These are phyloP conservation scores for Sporothrix mexicana DNA, from an alignment of 2,329 filamentous ascomycete genomes.

Conservation along the genomic window DNA sequence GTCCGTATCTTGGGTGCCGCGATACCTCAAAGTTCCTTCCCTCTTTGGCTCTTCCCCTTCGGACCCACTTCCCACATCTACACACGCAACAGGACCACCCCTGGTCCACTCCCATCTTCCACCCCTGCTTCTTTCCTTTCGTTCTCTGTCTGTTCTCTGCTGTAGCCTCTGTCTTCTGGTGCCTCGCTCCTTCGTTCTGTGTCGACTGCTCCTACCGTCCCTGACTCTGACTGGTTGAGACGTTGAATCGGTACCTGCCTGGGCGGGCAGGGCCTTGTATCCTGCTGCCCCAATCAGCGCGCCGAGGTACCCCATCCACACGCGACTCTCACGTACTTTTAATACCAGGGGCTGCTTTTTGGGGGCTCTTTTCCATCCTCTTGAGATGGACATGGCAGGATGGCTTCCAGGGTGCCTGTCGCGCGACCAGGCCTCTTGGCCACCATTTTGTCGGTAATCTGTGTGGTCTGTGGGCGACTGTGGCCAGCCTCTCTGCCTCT, in stretches of 20 bases:
- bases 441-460: conserved; percentile 21
- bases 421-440: not conserved
- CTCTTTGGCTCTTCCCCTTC: conserved; percentile 1
- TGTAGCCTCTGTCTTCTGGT: not conserved
- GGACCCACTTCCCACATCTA: conserved; percentile 16
- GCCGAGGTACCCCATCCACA: not conserved
- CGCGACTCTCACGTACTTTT: not conserved
- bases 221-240: conserved; percentile 12
- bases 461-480: not conserved
- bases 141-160: not conserved
- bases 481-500: not conserved
- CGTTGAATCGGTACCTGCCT: conserved; percentile 7
- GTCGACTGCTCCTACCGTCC: not conserved
- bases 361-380: not conserved
- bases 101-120: conserved; percentile 22
- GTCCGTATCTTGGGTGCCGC: not conserved
- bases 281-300: conserved; percentile 17
- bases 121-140: not conserved
- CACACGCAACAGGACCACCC: not conserved
- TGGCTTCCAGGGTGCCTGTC: too few relatives aligned
- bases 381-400: too few relatives aligned
- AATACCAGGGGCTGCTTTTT: not conserved
- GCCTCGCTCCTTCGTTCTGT: conserved; percentile 14
- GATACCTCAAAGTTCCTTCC: not conserved
- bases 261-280: conserved; percentile 5